Evolutionary conservation across 1,139 yeast species (phyloP), one percentile per base, ranked within the genome.

Genomic region (Saccharomycopsis phalli): DNA sequence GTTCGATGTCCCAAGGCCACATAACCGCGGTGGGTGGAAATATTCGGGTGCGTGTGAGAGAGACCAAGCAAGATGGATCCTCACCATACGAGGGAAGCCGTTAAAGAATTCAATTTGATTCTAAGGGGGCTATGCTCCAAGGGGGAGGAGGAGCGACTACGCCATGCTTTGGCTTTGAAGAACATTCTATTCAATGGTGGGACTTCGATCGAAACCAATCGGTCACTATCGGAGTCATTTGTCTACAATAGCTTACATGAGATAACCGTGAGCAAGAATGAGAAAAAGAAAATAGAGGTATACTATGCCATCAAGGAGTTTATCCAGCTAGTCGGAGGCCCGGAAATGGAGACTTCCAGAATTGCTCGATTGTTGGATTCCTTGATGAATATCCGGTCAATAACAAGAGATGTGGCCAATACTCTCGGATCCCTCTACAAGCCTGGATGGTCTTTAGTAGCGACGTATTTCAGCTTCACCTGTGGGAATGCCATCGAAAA

Each of bases 391-490:
- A 26, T 44, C 22, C 31, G 37, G 11, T 29, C 22, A 19, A 44
- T 44, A 11, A 28, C 45, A 13, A 34, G 35, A 22, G 38, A 38
- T 16, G 45, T 36, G 2, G 45, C 46, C 16, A 46, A 44, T 14
- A 36, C 42, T n/a, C 23, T 38, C 7, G 47, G 47, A 17, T 36
- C 37, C 7, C 28, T 44, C 17, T 44, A 29, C 29, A 22, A 38
- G 11, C 47, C 47, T 2, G 46, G 47, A 3, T 41, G 42, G 43
- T 34, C 46, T 6, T 28, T 41, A 8, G 34, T 36, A 3, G 41
- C 46, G 7, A 39, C 35, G 13, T 42, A 31, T 20, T 44, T 44
- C 28, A 37, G 41, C 17, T 44, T 34, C 19, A 39, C 41, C 13
- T 33, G 31, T 19, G 42, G 39, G 14, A 44, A 42, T 32, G 42